Evolutionary conservation across 805 yeast species (phyloP), one percentile per base, ranked within the genome.

Genomic region (Barnettozyma wickerhamii): DNA sequence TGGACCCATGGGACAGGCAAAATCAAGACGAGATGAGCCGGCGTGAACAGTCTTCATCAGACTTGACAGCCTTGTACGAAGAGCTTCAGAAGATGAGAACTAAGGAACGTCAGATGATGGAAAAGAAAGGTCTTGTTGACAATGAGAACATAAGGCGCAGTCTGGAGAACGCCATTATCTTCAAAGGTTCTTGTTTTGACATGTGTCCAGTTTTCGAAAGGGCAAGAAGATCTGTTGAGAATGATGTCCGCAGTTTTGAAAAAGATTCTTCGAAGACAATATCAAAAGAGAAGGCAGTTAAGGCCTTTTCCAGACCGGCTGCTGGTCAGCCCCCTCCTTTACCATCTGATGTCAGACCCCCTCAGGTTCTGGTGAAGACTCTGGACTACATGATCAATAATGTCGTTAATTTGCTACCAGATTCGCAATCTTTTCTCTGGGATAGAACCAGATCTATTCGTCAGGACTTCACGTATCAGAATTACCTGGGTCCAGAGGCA

Each of bases 291-390:
- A 66, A 69, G 33, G 96, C 97, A 0, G 75, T 93, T 6, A 93
- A 93, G 62, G 95, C 96, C 2, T 93, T 93, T 58, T 84, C 95
- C 18, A 71, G 99, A 52, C 97, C 99, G 0, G 96, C 95, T 14
- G 97, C 98, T 1, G 99, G 98, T 6, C 96, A 93, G 52, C 95
- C 96, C 1, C 98, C 97, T 2, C 95, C 98, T 3, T 66, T 93
- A 43, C 99, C 99, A 0, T 88, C 97, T 1, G 99, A 93, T 59
- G 99, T 93, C 4, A 72, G 99, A 46, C 96, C 99, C 1, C 99
- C 99, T 0, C 74, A 72, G 40, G 68, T 90, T 1, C 63, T 93
- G 19, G 72, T 71, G 10, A 54, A 68, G 27, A 81, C 97, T 0
- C 63, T 93, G 45, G 71, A 84, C 44, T 87, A 86, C 58, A 70